These are phyloP conservation scores for Aspergillus fumigatiaffinis DNA, from an alignment of 2,329 filamentous ascomycete species.

Conservation along the genomic window DNA sequence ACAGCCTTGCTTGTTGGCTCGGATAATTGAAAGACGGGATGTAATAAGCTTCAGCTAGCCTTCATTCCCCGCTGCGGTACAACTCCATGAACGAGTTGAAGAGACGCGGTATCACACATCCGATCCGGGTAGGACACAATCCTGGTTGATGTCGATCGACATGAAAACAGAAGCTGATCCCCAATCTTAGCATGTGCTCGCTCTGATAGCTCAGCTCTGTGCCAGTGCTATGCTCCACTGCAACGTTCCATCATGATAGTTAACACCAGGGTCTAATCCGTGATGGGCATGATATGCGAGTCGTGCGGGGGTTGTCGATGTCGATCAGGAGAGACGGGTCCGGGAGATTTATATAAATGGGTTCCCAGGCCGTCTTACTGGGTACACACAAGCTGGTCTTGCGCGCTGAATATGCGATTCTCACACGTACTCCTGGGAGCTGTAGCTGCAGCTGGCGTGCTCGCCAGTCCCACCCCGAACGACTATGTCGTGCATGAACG, in stretches of 20 bases:
- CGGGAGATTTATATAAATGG: not conserved
- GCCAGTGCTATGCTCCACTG: not conserved
- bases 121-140: not conserved
- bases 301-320: not conserved
- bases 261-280: no score
- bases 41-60: not conserved
- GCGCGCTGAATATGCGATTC: constrained; percentile 16
- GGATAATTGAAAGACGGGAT: not conserved
- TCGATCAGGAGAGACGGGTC: not conserved
- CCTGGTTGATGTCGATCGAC: not conserved
- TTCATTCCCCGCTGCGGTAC: not conserved
- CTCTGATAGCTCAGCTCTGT: not conserved
- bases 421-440: constrained; percentile 19
- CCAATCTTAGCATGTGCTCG: not conserved
- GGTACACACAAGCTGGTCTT: not conserved
- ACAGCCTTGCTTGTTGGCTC: not conserved
- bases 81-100: not conserved
- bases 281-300: not conserved
- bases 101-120: no score
- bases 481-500: constrained; percentile 30
- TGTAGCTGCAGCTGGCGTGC: constrained; percentile 10
- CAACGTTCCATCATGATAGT: not conserved
- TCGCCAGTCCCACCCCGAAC: constrained; percentile 20
- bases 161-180: not conserved
- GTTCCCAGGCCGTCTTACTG: not conserved